These are phyloP conservation scores for Salvia splendens DNA, from an alignment of 257 asterid genomes.

Conservation along the genomic window DNA sequence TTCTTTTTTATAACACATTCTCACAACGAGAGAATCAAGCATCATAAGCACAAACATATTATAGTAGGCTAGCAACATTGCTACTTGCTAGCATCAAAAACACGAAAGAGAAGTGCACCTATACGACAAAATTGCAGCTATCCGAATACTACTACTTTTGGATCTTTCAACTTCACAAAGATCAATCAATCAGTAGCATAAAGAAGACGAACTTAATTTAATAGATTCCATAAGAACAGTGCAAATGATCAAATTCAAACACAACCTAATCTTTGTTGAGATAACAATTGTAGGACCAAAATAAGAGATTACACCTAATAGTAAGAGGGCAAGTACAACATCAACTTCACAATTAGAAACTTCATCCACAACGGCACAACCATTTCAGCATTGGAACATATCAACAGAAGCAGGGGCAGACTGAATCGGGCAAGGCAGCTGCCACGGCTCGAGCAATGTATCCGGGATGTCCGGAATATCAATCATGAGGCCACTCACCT, in stretches of 20 bases:
- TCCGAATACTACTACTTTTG: background rate
- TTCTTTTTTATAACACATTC: too few relatives aligned
- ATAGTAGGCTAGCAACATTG: too few relatives aligned
- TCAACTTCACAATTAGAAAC: constrained; percentile 14
- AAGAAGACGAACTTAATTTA: background rate
- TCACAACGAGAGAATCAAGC: background rate
- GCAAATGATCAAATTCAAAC: constrained; percentile 13
- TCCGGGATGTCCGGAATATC: constrained; percentile 79
- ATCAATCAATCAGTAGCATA: background rate
- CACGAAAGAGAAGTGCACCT: background rate
- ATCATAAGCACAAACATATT: background rate
- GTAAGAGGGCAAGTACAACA: background rate
- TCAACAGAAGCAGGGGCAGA: constrained; percentile 61
- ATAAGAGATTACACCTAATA: background rate
- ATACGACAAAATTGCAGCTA: background rate
- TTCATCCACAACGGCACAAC: background rate
- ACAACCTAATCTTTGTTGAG: constrained; percentile 15
- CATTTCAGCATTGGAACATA: constrained; percentile 49
- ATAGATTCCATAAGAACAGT: background rate
- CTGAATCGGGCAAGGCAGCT: constrained; percentile 67
- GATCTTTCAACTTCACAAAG: background rate
- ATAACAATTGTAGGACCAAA: background rate
- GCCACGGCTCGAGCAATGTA: constrained; percentile 73
- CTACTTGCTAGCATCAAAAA: background rate
- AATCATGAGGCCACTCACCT: constrained; percentile 58